Evolutionary conservation across 441 rosid species (phyloP).

Genomic region (Syzygium malaccense): DNA sequence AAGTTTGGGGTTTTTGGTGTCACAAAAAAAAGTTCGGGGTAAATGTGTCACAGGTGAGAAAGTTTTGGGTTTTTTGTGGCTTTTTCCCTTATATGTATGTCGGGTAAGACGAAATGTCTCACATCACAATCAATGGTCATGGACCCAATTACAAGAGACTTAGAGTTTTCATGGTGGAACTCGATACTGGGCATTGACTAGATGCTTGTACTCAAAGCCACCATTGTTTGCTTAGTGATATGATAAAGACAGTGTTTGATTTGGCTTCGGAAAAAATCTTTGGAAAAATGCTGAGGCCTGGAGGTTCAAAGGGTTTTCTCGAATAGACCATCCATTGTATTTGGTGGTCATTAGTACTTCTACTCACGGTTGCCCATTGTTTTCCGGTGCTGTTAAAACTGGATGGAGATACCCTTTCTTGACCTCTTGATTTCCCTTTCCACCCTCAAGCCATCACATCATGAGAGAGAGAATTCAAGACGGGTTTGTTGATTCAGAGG

Average conservation of each 20-base stretch:
- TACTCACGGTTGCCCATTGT: neutral
- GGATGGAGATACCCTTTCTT: neutral
- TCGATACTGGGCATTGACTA: neutral
- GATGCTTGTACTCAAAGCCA: too few relatives aligned
- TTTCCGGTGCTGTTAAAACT: neutral
- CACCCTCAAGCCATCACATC: neutral
- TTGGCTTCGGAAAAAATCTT: too few relatives aligned
- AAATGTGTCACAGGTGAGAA: too few relatives aligned
- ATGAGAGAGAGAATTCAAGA: neutral
- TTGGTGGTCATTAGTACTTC: neutral
- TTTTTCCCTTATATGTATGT: neutral
- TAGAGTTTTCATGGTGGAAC: neutral
- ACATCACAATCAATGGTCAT: neutral
- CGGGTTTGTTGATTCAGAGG: neutral
- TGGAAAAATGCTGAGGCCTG: too few relatives aligned
- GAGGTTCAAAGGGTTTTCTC: too few relatives aligned
- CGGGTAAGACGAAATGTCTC: rapidly evolving
- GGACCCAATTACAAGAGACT: neutral
- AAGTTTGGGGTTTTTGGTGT: too few relatives aligned
- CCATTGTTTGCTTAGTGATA: neutral
- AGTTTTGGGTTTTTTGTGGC: too few relatives aligned
- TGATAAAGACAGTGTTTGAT: neutral
- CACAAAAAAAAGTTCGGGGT: too few relatives aligned
- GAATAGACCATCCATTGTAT: neutral
- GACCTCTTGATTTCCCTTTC: neutral